Evolutionary conservation across 305 asterid genomes (phyloP), one percentile per base, ranked within the genome.

Genomic region (Fraxinus dipetala): DNA sequence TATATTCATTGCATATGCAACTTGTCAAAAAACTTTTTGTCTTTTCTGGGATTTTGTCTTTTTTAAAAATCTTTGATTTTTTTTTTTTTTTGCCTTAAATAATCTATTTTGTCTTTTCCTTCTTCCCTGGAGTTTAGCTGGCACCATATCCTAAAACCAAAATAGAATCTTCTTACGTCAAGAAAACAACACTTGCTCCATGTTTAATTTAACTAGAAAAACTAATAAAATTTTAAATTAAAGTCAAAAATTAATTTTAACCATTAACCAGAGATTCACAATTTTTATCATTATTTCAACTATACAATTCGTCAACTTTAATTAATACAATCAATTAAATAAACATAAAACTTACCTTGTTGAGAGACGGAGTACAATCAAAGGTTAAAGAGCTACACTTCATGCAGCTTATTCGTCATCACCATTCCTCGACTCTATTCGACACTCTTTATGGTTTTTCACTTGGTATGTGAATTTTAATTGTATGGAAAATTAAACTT

Each of bases 1-100:
- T 45, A 69, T 79, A 38, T 82, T 79, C 81, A 9, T 59, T 78
- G 72, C 77, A 84, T 80, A 82, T 78, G 79, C 85, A 79, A 84
- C 70, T 82, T 81, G 90, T 86, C 89, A 82, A 82, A 81, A 74
- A 18, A 40, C 51, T 6, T 61, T 45, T 48, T 48, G 24, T 79
- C 87, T 45, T 77, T 79, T 75, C 78, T 54, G 34, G 32, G 69
- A 72, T 28, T 40, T 78, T 38, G 51, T 70, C 78, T 77, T 80
- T 75, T 78, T 75, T 77, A 35, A 56, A 43, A 32, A 70, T 63
- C 65, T 30, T 31, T 75, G 35, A 81, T 28, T 32, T 13, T 61
- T 3, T 36, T 75, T 16, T 5, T 11, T 30, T 79, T 70, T 70
- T 26, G 32, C 24, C 36, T 16, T 31, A 22, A 69, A 43, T 77